Percentiles rank a stretch among this genome's conserved stretches.
Evolutionary conservation across 2,329 filamentous ascomycete genomes (phyloP).

Genomic region (Myriosclerotinia curreyana): DNA sequence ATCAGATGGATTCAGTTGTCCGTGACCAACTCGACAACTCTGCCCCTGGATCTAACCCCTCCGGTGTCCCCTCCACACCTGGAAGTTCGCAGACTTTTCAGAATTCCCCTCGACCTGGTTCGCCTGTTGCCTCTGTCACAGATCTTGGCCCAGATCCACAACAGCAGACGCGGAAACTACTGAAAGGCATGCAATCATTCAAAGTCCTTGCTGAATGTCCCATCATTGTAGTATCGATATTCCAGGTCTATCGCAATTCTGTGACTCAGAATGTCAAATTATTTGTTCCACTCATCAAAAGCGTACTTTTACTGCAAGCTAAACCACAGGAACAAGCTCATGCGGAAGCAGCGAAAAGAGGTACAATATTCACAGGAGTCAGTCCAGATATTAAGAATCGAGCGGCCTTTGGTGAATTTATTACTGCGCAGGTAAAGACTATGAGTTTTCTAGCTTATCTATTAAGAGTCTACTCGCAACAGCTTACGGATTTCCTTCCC

Average conservation of each 20-base stretch:
- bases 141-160: constrained; percentile 80
- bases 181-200: constrained; percentile 98
- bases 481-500: constrained; percentile 83
- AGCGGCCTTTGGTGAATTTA: constrained; percentile 93
- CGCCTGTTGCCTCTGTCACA: constrained; percentile 76
- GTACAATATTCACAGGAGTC: constrained; percentile 85
- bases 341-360: constrained; percentile 72
- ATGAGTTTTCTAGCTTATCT: constrained; percentile 98
- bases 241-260: constrained; percentile 81
- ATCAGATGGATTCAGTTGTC: constrained; percentile 93
- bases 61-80: constrained; percentile 64
- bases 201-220: constrained; percentile 97
- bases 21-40: constrained; percentile 88
- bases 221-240: constrained; percentile 97
- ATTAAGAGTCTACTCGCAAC: constrained; percentile 79
- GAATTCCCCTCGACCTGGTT: constrained; percentile 77
- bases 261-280: constrained; percentile 83
- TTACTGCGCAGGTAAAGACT: constrained; percentile 96
- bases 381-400: constrained; percentile 91
- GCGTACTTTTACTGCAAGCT: constrained; percentile 82
- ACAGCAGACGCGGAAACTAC: constrained; percentile 73
- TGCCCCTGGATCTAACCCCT: constrained; percentile 49
- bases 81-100: constrained; percentile 70
- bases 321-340: constrained; percentile 92
- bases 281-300: constrained; percentile 93